A percentile compares a stretch with the other conserved stretches of the same genome.
phyloP scores from a whole-genome alignment of 495 filamentous ascomycete species.

The Xylaria acuta region DNA sequence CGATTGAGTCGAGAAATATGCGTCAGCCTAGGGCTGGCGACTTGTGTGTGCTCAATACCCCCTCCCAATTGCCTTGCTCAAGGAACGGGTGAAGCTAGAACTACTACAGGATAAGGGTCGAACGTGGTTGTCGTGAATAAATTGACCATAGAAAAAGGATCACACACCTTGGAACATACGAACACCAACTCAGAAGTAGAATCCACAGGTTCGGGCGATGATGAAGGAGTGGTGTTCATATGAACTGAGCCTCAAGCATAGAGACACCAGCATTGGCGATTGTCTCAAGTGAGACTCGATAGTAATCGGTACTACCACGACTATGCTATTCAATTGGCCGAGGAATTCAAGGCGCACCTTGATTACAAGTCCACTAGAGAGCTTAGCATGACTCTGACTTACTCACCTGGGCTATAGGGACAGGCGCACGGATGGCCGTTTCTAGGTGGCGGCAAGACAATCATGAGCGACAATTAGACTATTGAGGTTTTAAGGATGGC shows the following conservation, averaged over 20 bases:
- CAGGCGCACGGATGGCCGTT: too few relatives aligned
- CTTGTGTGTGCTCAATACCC: background rate
- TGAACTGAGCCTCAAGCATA: background rate
- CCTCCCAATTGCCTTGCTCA: background rate
- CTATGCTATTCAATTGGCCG: too few relatives aligned
- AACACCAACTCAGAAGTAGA: background rate
- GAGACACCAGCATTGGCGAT: background rate
- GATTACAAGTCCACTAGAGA: too few relatives aligned
- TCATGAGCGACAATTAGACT: too few relatives aligned
- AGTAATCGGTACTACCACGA: too few relatives aligned
- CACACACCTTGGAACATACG: background rate
- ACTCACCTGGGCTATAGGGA: too few relatives aligned
- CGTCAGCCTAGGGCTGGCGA: background rate
- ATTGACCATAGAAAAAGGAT: too few relatives aligned
- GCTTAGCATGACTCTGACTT: too few relatives aligned
- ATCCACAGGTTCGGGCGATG: background rate
- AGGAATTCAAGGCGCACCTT: too few relatives aligned
- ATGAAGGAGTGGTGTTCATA: background rate
- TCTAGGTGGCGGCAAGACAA: too few relatives aligned
- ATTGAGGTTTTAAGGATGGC: background rate
- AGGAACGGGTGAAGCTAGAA: background rate
- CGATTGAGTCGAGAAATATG: background rate
- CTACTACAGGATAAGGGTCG: background rate
- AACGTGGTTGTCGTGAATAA: too few relatives aligned
- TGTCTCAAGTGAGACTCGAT: too few relatives aligned